Conservation (phyloP, 768 basidiomycete species). For the Fomitopsis serialis region DNA sequence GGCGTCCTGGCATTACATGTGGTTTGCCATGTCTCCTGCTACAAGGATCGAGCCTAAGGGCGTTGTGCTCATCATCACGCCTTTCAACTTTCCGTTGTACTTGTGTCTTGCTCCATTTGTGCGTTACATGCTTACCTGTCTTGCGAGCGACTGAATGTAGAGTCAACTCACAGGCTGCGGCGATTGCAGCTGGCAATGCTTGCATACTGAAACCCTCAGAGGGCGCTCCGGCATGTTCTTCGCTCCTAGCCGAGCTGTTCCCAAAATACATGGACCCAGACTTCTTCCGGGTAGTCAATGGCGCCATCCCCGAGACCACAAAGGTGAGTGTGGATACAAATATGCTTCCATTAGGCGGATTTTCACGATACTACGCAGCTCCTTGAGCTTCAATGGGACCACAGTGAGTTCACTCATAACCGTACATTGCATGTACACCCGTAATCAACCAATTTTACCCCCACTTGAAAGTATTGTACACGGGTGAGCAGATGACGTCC, state of each 20-base stretch:
- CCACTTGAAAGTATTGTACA: slow-evolving; percentile 50
- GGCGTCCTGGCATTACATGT: slow-evolving; percentile 52
- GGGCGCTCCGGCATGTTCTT: slow-evolving; percentile 46
- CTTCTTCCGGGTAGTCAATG: slow-evolving; percentile 61
- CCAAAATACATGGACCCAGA: slow-evolving; percentile 70
- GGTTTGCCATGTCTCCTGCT: slow-evolving; percentile 51
- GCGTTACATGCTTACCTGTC: slow-evolving; percentile 13
- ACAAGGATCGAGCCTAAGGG: slow-evolving; percentile 76
- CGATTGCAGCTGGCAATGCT: slow-evolving; percentile 74
- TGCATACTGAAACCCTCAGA: slow-evolving; percentile 75
- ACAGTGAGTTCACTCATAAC: slow-evolving; percentile 34
- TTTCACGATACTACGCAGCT: slow-evolving; percentile 32
- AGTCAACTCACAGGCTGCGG: slow-evolving; percentile 33
- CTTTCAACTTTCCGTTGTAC: slow-evolving; percentile 74
- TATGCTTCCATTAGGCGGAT: too few relatives aligned
- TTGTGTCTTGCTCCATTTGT: slow-evolving; percentile 55
- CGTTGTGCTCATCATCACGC: slow-evolving; percentile 60
- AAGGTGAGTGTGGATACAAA: slow-evolving; percentile 28
- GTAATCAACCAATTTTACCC: too few relatives aligned
- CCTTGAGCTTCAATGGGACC: slow-evolving; percentile 63
- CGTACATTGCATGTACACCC: too few relatives aligned
- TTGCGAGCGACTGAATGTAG: background rate
- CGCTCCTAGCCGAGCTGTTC: slow-evolving; percentile 59
- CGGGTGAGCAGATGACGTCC: slow-evolving; percentile 23
- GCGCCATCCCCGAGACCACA: slow-evolving; percentile 60